These are phyloP conservation scores for Aspergillus candidus DNA, from an alignment of 2,329 filamentous ascomycete species.

Conservation along the genomic window DNA sequence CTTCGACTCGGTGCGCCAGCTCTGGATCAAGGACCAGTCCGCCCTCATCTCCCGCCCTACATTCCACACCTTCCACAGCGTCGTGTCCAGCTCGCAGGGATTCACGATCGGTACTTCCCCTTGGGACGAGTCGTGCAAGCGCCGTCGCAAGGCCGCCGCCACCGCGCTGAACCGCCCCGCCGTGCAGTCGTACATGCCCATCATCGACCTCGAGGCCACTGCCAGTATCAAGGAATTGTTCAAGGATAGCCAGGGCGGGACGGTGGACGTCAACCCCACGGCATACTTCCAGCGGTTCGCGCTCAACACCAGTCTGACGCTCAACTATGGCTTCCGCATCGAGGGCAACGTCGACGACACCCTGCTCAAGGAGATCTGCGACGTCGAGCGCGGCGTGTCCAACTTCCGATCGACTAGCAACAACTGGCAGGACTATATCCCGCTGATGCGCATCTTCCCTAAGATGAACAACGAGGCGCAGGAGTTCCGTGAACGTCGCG, in stretches of 20 bases:
- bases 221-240: conserved; percentile 67
- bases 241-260: conserved; percentile 56
- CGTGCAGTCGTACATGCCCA: conserved; percentile 73
- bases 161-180: conserved; percentile 72
- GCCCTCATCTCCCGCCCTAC: conserved; percentile 70
- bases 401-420: conserved; percentile 74
- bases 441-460: conserved; percentile 60
- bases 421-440: conserved; percentile 83
- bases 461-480: conserved; percentile 57
- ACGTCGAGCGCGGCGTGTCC: conserved; percentile 68
- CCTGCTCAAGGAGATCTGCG: conserved; percentile 65
- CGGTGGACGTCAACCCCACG: conserved; percentile 61
- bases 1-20: conserved; percentile 63
- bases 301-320: conserved; percentile 67
- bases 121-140: conserved; percentile 76
- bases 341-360: conserved; percentile 62
- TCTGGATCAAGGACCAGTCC: conserved; percentile 76
- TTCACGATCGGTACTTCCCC: conserved; percentile 80
- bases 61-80: conserved; percentile 74
- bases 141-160: conserved; percentile 68
- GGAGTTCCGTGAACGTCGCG: conserved; percentile 62
- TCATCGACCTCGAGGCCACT: conserved; percentile 70
- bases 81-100: conserved; percentile 69
- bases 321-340: conserved; percentile 75
- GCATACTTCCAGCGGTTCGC: conserved; percentile 70